Percentiles rank a stretch among this genome's conserved stretches.
Evolutionary conservation across 257 asterid genomes (phyloP).

Genomic region (Forsythia viridissima): DNA sequence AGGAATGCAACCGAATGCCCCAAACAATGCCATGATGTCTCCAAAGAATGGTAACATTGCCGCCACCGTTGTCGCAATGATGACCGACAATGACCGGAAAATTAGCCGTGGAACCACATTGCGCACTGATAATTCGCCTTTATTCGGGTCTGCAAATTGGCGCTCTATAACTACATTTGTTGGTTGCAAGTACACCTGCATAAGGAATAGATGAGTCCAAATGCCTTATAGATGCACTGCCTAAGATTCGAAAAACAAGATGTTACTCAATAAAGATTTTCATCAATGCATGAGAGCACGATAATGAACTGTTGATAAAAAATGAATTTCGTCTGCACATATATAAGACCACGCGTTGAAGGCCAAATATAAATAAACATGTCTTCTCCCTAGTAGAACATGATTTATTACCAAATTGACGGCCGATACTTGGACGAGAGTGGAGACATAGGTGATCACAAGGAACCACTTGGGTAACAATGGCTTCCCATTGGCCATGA

Average conservation of each 20-base stretch:
- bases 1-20: slow-evolving; percentile 72
- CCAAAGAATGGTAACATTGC: slow-evolving; percentile 85
- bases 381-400: too few relatives aligned
- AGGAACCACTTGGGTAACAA: slow-evolving; percentile 62
- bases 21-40: slow-evolving; percentile 68
- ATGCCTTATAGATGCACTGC: too few relatives aligned
- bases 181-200: slow-evolving; percentile 66
- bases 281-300: too few relatives aligned
- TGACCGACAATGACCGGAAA: slow-evolving; percentile 51
- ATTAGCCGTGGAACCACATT: slow-evolving; percentile 51
- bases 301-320: too few relatives aligned
- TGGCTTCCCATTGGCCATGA: slow-evolving; percentile 45
- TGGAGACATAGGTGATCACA: slow-evolving; percentile 46
- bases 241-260: too few relatives aligned
- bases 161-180: slow-evolving; percentile 59
- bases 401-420: slow-evolving; percentile 41
- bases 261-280: too few relatives aligned
- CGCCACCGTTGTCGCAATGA: slow-evolving; percentile 51
- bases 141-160: slow-evolving; percentile 51
- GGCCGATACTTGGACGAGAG: slow-evolving; percentile 57
- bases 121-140: slow-evolving; percentile 39
- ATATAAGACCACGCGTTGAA: too few relatives aligned
- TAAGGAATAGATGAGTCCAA: too few relatives aligned
- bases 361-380: too few relatives aligned
- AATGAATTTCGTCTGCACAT: too few relatives aligned